These are phyloP conservation scores for Oemleria cerasiformis DNA, from an alignment of 306 rosid genomes.

Conservation along the genomic window DNA sequence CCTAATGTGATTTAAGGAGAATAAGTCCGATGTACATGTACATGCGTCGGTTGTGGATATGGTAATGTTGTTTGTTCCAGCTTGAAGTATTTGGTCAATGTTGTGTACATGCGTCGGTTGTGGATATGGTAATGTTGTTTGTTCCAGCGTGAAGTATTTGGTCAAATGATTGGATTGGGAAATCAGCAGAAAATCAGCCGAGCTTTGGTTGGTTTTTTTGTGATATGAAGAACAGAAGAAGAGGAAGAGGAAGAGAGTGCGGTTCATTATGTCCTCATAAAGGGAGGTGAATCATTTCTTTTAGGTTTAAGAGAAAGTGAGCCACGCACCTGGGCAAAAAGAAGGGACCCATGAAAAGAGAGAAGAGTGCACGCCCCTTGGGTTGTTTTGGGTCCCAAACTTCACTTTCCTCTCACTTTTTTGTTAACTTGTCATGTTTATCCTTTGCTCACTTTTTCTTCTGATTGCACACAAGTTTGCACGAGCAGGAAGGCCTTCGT, in stretches of 20 bases:
- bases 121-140: neutral
- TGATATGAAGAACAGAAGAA: slow-evolving; percentile 6
- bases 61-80: slow-evolving; percentile 1
- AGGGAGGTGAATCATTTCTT: slow-evolving; percentile 39
- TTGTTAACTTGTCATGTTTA: slow-evolving; percentile 47
- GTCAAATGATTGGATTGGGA: slow-evolving; percentile 38
- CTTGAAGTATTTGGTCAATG: slow-evolving; percentile 23
- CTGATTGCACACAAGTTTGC: slow-evolving; percentile 40
- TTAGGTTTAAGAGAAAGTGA: slow-evolving; percentile 64
- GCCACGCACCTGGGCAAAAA: slow-evolving; percentile 34
- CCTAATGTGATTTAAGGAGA: slow-evolving; percentile 17
- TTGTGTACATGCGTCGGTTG: slow-evolving; percentile 16
- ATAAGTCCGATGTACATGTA: slow-evolving; percentile 32
- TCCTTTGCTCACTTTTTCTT: slow-evolving; percentile 26
- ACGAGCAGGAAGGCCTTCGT: slow-evolving; percentile 34
- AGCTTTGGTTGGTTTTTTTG: slow-evolving; percentile 18
- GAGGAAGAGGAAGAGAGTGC: neutral
- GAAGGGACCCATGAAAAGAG: slow-evolving; percentile 21
- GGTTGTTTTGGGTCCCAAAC: slow-evolving; percentile 54
- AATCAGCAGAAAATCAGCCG: slow-evolving; percentile 27
- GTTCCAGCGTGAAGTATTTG: slow-evolving; percentile 14
- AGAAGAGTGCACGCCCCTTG: slow-evolving; percentile 44
- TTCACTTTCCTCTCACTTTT: slow-evolving; percentile 34
- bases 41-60: neutral
- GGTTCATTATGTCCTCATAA: slow-evolving; percentile 34